Percentiles rank a stretch among this genome's conserved stretches.
phyloP scores from a whole-genome alignment of 2,329 filamentous ascomycete species.

The Pleurostoma richardsiae region DNA sequence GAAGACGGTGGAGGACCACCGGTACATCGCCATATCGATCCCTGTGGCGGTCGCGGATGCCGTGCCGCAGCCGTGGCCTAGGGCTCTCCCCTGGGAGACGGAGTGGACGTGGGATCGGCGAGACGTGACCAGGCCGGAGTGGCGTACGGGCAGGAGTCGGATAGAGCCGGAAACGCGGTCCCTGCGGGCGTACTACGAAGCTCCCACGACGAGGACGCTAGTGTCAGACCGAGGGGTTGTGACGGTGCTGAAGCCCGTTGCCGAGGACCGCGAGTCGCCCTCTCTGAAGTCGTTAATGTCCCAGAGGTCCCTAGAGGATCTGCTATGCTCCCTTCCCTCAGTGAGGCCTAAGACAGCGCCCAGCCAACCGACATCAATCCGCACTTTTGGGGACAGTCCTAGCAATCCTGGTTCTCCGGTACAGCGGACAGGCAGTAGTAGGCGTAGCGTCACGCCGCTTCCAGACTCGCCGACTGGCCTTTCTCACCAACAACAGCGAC shows the following conservation, averaged over 20 bases:
- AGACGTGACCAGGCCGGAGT: too few species aligned
- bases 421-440: not conserved
- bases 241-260: slow-evolving; percentile 27
- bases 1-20: slow-evolving; percentile 45
- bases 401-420: not conserved
- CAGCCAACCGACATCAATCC: not conserved
- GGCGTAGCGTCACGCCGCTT: not conserved
- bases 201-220: not conserved
- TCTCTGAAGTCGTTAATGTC: not conserved
- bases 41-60: slow-evolving; percentile 45
- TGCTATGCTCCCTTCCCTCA: not conserved
- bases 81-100: not conserved
- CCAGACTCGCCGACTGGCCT: not conserved
- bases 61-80: slow-evolving; percentile 20
- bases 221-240: slow-evolving; percentile 11
- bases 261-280: slow-evolving; percentile 26
- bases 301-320: not conserved
- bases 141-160: too few species aligned
- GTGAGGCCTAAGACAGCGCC: not conserved
- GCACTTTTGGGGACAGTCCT: not conserved
- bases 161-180: not conserved
- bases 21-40: slow-evolving; percentile 58
- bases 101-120: too few species aligned
- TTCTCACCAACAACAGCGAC: too few species aligned
- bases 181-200: not conserved